Base-by-base conservation (phyloP, 805 yeast species). In the Myxozyma lipomycoides region DNA sequence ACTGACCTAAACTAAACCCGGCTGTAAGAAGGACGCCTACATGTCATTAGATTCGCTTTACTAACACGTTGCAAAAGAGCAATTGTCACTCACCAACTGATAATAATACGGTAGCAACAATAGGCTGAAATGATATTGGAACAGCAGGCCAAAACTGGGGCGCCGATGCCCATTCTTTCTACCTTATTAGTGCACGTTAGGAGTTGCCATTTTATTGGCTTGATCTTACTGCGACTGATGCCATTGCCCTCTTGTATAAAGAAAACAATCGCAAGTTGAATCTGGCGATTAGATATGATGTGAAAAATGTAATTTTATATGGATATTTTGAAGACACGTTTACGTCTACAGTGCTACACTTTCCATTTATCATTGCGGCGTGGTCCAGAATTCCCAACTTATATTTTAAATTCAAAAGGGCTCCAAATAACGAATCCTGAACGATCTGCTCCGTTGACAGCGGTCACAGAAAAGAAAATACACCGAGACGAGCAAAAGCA, bases 141-240 rank as follows among this genome's bases (percentile, higher is more conserved):
- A 55, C 32, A 28, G 46, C 39, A 26, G 58, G 51, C 24, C 17
- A 28, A 19, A 42, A 53, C 21, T 58, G 48, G 9, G 58, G 43
- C 3, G 51, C 58, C 28, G 35, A 43, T 12, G 30, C 38, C 59
- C 59, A 55, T 7, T 23, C 18, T 40, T 43, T 48, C 59, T 54
- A 38, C 12, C 12, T 28, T 3, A 3, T 3, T 17, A 2, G 22
- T 17, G 21, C 17, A 28, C 32, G 32, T 28, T 28, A 12, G 32
- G 7, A 28, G 12, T 12, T 28, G 32, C 32, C 32, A 12, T 28
- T 28, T 28, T 7, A n/a, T n/a, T n/a, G n/a, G n/a, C n/a, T n/a
- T n/a, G n/a, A n/a, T n/a, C 32, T 28, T 28, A 28, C 32, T 12
- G 12, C 32, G 7, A 36, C 12, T 36, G 22, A 36, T 12, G 22